Evolutionary conservation across 306 rosid genomes (phyloP).

Genomic region (Cicer arietinum): DNA sequence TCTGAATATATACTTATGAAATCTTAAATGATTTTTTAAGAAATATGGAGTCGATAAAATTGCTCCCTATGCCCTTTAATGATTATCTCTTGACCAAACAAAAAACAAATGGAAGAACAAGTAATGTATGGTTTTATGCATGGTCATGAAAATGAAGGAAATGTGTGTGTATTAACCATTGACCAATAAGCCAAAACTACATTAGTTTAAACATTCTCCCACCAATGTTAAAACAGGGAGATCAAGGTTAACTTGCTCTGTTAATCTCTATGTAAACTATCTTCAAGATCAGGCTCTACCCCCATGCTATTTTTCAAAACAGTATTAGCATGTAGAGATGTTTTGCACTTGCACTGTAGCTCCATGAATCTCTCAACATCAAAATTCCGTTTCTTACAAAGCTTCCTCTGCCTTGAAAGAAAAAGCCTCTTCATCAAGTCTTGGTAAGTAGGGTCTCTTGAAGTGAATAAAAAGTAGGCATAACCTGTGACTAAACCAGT

Average conservation of each 20-base stretch:
- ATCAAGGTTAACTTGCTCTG: conserved; percentile 35
- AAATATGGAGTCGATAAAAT: no score
- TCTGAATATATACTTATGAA: no score
- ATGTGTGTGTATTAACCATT: conserved; percentile 13
- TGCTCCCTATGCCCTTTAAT: background rate
- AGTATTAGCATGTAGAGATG: conserved; percentile 52
- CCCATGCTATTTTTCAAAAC: conserved; percentile 68
- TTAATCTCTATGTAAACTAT: conserved; percentile 61
- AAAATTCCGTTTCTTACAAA: conserved; percentile 61
- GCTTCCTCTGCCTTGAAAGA: conserved; percentile 78
- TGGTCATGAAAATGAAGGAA: conserved; percentile 37
- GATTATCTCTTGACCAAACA: background rate
- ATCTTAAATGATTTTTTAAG: no score
- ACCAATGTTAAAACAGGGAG: conserved; percentile 40
- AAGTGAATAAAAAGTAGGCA: conserved; percentile 84
- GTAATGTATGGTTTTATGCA: conserved; percentile 16
- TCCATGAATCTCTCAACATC: conserved; percentile 72
- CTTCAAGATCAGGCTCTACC: conserved; percentile 70
- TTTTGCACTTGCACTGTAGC: conserved; percentile 66
- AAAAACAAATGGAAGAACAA: conserved; percentile 4
- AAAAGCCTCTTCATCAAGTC: conserved; percentile 91
- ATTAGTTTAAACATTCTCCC: conserved; percentile 44
- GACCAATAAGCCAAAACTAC: conserved; percentile 29
- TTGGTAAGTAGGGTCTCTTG: conserved; percentile 93
- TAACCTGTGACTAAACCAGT: conserved; percentile 80